Evolutionary conservation across 495 filamentous ascomycete genomes (phyloP), one percentile per base, ranked within the genome.

Genomic region (Penicillium coprophilum): DNA sequence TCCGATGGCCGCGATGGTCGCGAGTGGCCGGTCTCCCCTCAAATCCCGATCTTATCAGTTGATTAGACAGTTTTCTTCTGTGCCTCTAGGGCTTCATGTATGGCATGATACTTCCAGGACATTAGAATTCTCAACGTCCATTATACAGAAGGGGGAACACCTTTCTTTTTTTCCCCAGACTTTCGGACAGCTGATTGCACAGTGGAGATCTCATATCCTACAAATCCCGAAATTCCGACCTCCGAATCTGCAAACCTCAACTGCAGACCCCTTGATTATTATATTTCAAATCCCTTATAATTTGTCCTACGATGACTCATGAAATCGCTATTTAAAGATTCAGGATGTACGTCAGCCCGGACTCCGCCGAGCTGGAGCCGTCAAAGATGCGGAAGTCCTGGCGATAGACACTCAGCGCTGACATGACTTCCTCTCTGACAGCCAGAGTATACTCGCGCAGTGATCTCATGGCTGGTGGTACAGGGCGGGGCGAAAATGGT

Each of bases 1-100:
- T 77, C 75, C 75, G 75, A 77, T 61, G 66, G 58, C 75, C 75
- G 75, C 66, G 60, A 51, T 61, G 66, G 57, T 73, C 75, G 75
- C 66, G 61, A 53, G 53, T 50, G 69, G 71, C 67, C 65, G 65
- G 63, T 63, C 64, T 61, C 71, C 56, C 55, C 60, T 52, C 49
- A 39, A 50, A 50, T 24, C 57, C 64, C 65, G 69, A 68, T 71
- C 67, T 70, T 69, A 73, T 71, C 67, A 54, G 34, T 38, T 38
- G 34, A 46, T 46, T 36, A 40, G 46, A 47, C 53, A 21, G 20
- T 2, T 46, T 3, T 12, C 5, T 19, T 17, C 40, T 49, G 24
- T 24, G 24, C 5, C 2, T 24, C 24, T 5, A 24, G n/a, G n/a
- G n/a, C n/a, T 27, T 6, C 1, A 27, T 27, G 24, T 28, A 46